phyloP scores from a whole-genome alignment of 2,329 filamentous ascomycete genomes.

The Sporothrix humicola region DNA sequence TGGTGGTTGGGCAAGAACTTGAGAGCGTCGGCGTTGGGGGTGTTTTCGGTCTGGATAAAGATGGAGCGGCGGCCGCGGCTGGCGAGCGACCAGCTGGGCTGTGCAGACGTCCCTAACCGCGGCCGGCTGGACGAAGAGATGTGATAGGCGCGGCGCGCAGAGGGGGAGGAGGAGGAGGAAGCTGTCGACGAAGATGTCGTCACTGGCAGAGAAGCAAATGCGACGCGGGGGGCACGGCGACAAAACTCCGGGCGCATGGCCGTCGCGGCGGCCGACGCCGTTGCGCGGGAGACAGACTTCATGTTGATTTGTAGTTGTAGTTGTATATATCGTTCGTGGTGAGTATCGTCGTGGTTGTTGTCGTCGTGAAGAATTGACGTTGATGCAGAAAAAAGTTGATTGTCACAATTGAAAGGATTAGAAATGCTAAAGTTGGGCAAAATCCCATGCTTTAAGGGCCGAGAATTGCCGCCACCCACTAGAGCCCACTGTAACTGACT shows the following conservation, averaged over 20 bases:
- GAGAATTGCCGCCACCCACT: conserved; percentile 32
- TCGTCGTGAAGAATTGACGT: neutral
- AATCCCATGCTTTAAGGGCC: conserved; percentile 29
- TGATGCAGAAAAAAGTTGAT: neutral
- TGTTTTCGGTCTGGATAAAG: conserved; percentile 96
- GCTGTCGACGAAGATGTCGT: neutral
- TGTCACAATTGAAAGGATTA: conserved; percentile 22
- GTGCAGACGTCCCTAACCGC: conserved; percentile 38
- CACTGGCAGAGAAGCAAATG: conserved; percentile 32
- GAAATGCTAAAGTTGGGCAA: conserved; percentile 31
- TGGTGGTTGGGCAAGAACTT: conserved; percentile 94
- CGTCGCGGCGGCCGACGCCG: conserved; percentile 36
- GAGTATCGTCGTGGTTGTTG: neutral
- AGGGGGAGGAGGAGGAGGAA: conserved; percentile 14
- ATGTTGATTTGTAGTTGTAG: conserved; percentile 38
- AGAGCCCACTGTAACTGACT: no score
- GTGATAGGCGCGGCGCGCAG: conserved; percentile 31
- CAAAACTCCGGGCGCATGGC: conserved; percentile 37
- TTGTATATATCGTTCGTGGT: neutral
- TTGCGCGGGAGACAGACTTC: conserved; percentile 38
- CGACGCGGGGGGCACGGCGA: conserved; percentile 33
- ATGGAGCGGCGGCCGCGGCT: conserved; percentile 69
- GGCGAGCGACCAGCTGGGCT: conserved; percentile 34
- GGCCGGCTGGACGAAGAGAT: conserved; percentile 38
- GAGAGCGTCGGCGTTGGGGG: conserved; percentile 91